Evolutionary conservation across 495 filamentous ascomycete genomes (phyloP).

Genomic region (Penicillium ochrochloron): DNA sequence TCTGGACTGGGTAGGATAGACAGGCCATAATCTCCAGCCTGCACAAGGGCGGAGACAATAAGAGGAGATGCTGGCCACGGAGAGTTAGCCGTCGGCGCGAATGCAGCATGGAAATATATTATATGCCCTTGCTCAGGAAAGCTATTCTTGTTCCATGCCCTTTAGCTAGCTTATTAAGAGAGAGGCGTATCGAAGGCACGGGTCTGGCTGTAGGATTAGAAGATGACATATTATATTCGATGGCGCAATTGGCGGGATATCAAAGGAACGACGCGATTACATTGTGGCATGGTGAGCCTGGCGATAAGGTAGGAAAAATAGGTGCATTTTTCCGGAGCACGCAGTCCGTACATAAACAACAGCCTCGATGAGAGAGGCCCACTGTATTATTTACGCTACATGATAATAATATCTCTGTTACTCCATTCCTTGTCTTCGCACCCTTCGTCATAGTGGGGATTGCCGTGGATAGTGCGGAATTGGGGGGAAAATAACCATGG

Average conservation of each 20-base stretch:
- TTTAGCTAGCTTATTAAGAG: neutral
- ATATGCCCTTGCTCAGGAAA: neutral
- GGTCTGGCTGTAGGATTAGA: neutral
- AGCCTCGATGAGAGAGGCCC: neutral
- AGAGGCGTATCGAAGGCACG: neutral
- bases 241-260: neutral
- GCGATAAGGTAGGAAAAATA: neutral
- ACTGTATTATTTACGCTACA: constrained; percentile 3
- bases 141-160: neutral
- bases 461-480: constrained; percentile 29
- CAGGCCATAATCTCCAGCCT: constrained; percentile 48
- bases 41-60: constrained; percentile 64
- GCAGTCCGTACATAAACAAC: neutral
- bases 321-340: neutral
- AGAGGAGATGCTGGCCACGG: constrained; percentile 64
- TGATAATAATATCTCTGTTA: neutral
- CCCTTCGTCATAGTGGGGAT: constrained; percentile 7
- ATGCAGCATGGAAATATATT: constrained; percentile 27
- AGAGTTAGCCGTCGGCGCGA: constrained; percentile 37
- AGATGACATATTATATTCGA: neutral
- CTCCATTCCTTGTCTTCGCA: neutral
- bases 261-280: neutral
- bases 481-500: constrained; percentile 24
- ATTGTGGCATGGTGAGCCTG: neutral
- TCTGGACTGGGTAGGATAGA: constrained; percentile 42